These are phyloP conservation scores for Caryopteris hybrid DNA, from an alignment of 305 asterid species.

Conservation along the genomic window DNA sequence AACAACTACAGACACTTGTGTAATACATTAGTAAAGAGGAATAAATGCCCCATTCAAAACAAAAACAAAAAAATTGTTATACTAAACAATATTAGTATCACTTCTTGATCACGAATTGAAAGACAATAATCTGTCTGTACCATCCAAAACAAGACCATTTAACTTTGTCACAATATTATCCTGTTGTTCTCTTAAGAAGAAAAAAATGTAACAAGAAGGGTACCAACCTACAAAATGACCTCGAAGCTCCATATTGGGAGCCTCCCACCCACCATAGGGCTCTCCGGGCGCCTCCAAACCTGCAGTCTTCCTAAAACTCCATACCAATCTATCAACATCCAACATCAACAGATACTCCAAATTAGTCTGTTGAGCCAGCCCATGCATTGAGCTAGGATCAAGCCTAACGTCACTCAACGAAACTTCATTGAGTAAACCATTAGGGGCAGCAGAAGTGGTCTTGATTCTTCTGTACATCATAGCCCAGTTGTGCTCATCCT, in stretches of 20 bases:
- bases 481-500: conserved; percentile 45
- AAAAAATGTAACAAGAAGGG: too few species aligned
- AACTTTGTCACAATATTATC: too few species aligned
- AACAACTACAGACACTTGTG: too few species aligned
- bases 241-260: conserved; percentile 51
- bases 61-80: too few species aligned
- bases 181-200: too few species aligned
- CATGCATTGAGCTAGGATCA: conserved; percentile 56
- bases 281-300: conserved; percentile 52
- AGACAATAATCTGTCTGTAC: too few species aligned
- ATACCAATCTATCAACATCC: conserved; percentile 70
- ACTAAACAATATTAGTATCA: too few species aligned
- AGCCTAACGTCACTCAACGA: conserved; percentile 64
- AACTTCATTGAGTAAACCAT: conserved; percentile 43
- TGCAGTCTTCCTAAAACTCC: conserved; percentile 83
- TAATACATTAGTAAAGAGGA: too few species aligned
- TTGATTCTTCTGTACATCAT: conserved; percentile 54
- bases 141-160: too few species aligned
- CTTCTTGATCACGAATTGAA: too few species aligned
- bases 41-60: too few species aligned
- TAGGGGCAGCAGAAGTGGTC: conserved; percentile 19
- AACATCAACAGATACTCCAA: conserved; percentile 71
- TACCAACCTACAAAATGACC: conserved; percentile 92
- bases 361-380: conserved; percentile 75
- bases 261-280: conserved; percentile 95